Base-by-base conservation (phyloP, 768 basidiomycete species). In the Lactarius vividus region DNA sequence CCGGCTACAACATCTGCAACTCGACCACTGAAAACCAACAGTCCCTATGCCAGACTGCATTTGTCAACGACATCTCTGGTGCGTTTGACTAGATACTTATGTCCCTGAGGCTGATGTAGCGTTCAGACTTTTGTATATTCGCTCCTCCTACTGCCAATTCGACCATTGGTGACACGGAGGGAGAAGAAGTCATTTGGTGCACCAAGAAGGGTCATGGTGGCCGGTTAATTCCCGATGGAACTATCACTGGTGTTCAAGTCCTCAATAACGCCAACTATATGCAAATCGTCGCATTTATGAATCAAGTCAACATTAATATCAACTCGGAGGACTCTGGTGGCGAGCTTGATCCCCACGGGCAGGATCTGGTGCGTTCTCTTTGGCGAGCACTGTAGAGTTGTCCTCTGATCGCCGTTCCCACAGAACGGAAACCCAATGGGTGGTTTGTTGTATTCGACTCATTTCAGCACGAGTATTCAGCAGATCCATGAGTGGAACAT, bases 261-360 rank as follows among this genome's bases (percentile, higher is more conserved):
- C 80, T 88, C 69, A 79, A 76, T 65, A 87, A 87, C 0, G 80
- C 83, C 1, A 81, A 80, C 64, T 90, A 89, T 70, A 73, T 84
- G 42, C 84, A 85, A 72, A 78, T 88, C 65, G 80, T 81, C 46
- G 92, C 88, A 10, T 85, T 81, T 75, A 78, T 88, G 66, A 78
- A 92, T 72, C 89, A 93, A 76, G 77, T 77, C 3, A 66, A 72
- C 55, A 75, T 94, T 68, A 80, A 88, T 76, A 68, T 92, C 23
- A 62, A 73, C 13, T 13, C 73, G 0, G 74, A 63, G 15, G 92
- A 94, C 71, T 83, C 71, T 39, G 92, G 92, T 69, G 92, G 91
- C 64, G 91, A 93, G 75, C 81, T 91, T 59, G 88, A 92, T 74
- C 84, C 88, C 18, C 86, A 88, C 68, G 89, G 90, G 64, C 88